These are phyloP conservation scores for Rubus parviflorus DNA, from an alignment of 306 rosid genomes.

Conservation along the genomic window DNA sequence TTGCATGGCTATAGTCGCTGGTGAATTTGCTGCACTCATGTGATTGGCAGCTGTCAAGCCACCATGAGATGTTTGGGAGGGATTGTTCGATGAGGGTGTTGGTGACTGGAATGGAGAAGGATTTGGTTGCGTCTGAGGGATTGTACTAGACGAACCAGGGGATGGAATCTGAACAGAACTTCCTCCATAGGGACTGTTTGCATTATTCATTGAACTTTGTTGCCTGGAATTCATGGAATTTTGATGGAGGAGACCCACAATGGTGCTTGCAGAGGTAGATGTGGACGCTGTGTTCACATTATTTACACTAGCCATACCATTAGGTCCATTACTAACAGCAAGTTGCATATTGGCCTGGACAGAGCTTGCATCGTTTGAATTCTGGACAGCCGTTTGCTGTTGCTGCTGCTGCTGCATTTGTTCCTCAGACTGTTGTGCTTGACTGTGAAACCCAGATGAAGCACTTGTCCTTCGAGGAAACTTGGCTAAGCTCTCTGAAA, in stretches of 20 bases:
- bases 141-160: slow-evolving; percentile 75
- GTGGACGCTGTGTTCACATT: slow-evolving; percentile 66
- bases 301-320: slow-evolving; percentile 77
- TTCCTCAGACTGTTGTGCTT: slow-evolving; percentile 67
- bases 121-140: slow-evolving; percentile 68
- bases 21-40: slow-evolving; percentile 66
- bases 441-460: slow-evolving; percentile 65
- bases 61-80: slow-evolving; percentile 64
- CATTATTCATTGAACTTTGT: slow-evolving; percentile 69
- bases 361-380: slow-evolving; percentile 54
- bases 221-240: slow-evolving; percentile 92
- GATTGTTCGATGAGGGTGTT: slow-evolving; percentile 77
- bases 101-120: slow-evolving; percentile 82
- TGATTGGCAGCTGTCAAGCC: slow-evolving; percentile 65
- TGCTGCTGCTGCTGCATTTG: slow-evolving; percentile 49
- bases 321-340: slow-evolving; percentile 43
- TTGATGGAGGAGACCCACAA: slow-evolving; percentile 94
- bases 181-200: slow-evolving; percentile 87
- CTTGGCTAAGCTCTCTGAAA: slow-evolving; percentile 84
- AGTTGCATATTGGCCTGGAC: slow-evolving; percentile 70
- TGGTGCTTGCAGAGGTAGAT: slow-evolving; percentile 80
- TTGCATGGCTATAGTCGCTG: slow-evolving; percentile 76
- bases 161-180: slow-evolving; percentile 85
- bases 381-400: slow-evolving; percentile 50
- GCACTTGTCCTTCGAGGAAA: slow-evolving; percentile 77